Base-by-base conservation (phyloP, 208 protist genomes). In the Phytomonas serpens region DNA sequence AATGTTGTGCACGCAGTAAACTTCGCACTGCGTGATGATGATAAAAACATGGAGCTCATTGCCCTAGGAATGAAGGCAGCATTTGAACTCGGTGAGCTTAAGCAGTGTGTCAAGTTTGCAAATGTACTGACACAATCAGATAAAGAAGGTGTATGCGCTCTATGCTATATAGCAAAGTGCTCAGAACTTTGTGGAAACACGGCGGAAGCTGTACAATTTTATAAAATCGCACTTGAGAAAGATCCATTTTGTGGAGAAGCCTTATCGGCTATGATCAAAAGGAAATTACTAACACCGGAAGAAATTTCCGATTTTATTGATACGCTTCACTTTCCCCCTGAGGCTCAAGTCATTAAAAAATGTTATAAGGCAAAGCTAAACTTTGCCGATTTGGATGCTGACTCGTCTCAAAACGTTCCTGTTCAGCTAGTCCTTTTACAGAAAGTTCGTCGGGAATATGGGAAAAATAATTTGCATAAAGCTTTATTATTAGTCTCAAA, bases 211-310 rank as follows among this genome's bases (percentile, higher is more conserved):
- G 83, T 80, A 34, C 72, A 81, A 0, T 78, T 78, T 73, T 95
- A 95, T 72, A 79, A 80, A 68, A 75, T 64, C 36, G 87, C 87
- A 38, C 83, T 95, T 30, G 70, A 82, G 30, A 74, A 73, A 23
- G 86, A 95, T 71, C 84, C 87, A 13, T 91, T 90, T 72, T 93
- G 86, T 72, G 79, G 69, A 1, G 86, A 93, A 72, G 85, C 90
- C 6, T 78, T 95, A 51, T 75, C 73, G 51, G 84, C 87, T 51
- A 71, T 95, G 51, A 71, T 88, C 64, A 87, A 95, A 38, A 78
- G 84, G 32, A 77, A 83, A 34, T 78, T 95, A 63, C 57, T 90
- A 19, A 81, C 83, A 51, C 69, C 69, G 14, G 73, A 67, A 11
- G 79, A 89, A 36, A 62, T 90, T 27, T 33, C 73, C 62, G 66